A percentile compares a stretch with the other conserved stretches of the same genome.
Evolutionary conservation across 2,329 filamentous ascomycete species (phyloP).

Genomic region (Penicillium sp.): DNA sequence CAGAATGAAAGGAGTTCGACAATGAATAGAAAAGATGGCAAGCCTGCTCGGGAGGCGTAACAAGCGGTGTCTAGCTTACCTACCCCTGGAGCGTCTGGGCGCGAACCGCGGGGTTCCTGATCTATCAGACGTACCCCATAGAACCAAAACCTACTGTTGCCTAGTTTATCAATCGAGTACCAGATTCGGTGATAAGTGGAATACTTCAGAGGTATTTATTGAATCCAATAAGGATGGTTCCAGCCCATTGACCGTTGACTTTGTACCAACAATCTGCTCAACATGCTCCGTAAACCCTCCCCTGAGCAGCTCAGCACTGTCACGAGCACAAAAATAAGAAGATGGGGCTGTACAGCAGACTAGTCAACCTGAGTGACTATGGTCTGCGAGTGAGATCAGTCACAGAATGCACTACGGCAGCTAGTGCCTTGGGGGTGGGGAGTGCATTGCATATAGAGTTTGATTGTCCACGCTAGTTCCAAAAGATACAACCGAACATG

Average conservation of each 20-base stretch:
- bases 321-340: conserved; percentile 10
- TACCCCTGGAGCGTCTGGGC: neutral
- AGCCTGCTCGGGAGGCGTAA: neutral
- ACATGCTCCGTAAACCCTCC: too few species aligned
- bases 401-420: conserved; percentile 6
- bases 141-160: neutral
- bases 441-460: conserved; percentile 10
- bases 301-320: conserved; percentile 10
- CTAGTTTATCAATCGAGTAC: neutral
- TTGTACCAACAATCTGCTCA: neutral
- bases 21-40: neutral
- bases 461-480: conserved; percentile 8
- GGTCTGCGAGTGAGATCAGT: conserved; percentile 5
- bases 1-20: neutral
- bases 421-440: conserved; percentile 8
- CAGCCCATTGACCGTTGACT: neutral
- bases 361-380: neutral
- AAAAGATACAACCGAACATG: neutral
- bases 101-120: neutral
- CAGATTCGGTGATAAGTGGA: neutral
- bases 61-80: neutral
- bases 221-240: neutral
- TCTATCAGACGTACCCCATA: neutral
- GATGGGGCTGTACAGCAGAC: neutral
- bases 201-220: neutral